Evolutionary conservation across 495 filamentous ascomycete genomes (phyloP).

Genomic region (Penicillium goetzii): DNA sequence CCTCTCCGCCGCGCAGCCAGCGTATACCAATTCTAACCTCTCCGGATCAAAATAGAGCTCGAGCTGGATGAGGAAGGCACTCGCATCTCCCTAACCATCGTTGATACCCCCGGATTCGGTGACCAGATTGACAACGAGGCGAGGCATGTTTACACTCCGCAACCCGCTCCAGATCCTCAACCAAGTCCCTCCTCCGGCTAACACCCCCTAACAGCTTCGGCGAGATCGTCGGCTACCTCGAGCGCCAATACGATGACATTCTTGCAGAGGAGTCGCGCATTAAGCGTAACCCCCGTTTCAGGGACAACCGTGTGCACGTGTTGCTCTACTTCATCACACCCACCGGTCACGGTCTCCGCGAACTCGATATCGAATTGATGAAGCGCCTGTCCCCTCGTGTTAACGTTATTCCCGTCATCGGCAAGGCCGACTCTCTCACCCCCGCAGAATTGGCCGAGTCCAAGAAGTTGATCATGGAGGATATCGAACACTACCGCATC

Average conservation of each 20-base stretch:
- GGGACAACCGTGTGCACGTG: slow-evolving; percentile 97
- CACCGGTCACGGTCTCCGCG: slow-evolving; percentile 95
- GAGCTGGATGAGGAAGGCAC: slow-evolving; percentile 98
- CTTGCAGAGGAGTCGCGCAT: slow-evolving; percentile 98
- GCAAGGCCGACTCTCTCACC: slow-evolving; percentile 96
- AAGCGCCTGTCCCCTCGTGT: slow-evolving; percentile 97
- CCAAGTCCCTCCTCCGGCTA: slow-evolving; percentile 25
- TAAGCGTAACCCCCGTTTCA: slow-evolving; percentile 99
- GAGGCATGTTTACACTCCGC: slow-evolving; percentile 60
- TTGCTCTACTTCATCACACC: slow-evolving; percentile 99
- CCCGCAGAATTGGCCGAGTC: slow-evolving; percentile 96
- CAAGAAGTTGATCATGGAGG: slow-evolving; percentile 99
- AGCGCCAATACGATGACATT: slow-evolving; percentile 99
- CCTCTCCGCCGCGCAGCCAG: slow-evolving; percentile 4
- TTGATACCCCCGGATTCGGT: slow-evolving; percentile 97
- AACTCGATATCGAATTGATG: slow-evolving; percentile 99
- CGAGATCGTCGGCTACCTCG: slow-evolving; percentile 96
- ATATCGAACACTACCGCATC: slow-evolving; percentile 99
- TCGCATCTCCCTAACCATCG: slow-evolving; percentile 95
- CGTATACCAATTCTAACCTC: slow-evolving; percentile 13
- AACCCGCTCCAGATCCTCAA: background rate
- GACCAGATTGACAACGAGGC: slow-evolving; percentile 99
- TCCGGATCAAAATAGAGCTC: slow-evolving; percentile 64
- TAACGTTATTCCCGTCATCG: slow-evolving; percentile 98
- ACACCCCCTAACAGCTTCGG: slow-evolving; percentile 68